Conservation (phyloP, 371 early-diverging fungal genomes). For the Blyttiomyces sp. region DNA sequence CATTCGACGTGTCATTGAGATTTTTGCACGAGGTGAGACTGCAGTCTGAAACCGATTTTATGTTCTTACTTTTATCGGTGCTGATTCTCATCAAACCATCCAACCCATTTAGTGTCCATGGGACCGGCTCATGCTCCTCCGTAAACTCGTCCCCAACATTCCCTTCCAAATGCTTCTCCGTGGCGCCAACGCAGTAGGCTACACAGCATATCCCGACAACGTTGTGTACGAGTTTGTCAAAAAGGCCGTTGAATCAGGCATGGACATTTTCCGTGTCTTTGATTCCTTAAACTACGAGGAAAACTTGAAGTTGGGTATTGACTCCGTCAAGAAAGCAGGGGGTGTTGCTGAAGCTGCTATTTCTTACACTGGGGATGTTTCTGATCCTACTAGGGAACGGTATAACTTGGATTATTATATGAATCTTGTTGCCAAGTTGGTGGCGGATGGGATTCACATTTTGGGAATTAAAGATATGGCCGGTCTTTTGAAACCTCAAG, state of each 20-base stretch:
- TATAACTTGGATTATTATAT: slow-evolving; percentile 90
- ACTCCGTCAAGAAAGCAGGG: slow-evolving; percentile 88
- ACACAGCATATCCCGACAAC: slow-evolving; percentile 95
- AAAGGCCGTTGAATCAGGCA: slow-evolving; percentile 82
- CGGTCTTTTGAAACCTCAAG: slow-evolving; percentile 87
- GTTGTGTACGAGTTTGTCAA: slow-evolving; percentile 89
- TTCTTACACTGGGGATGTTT: slow-evolving; percentile 87
- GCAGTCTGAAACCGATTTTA: too few species aligned
- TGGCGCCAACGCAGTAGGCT: slow-evolving; percentile 96
- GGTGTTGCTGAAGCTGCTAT: slow-evolving; percentile 92
- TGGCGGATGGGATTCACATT: slow-evolving; percentile 86
- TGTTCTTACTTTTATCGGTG: slow-evolving; percentile 1
- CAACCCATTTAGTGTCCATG: slow-evolving; percentile 69
- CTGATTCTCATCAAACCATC: neutral
- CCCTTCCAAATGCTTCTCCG: slow-evolving; percentile 97
- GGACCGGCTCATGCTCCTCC: slow-evolving; percentile 80
- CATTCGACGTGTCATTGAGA: slow-evolving; percentile 93
- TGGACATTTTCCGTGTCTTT: slow-evolving; percentile 95
- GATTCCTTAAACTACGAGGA: slow-evolving; percentile 93
- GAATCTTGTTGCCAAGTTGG: slow-evolving; percentile 82
- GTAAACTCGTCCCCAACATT: slow-evolving; percentile 89
- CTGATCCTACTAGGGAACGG: slow-evolving; percentile 72
- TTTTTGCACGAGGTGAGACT: slow-evolving; percentile 76
- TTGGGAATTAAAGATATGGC: slow-evolving; percentile 97
- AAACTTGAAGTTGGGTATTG: slow-evolving; percentile 91